Percentiles rank a stretch among this genome's conserved stretches.
Evolutionary conservation across 208 protist genomes (phyloP).

Genomic region (Strigomonas galati): DNA sequence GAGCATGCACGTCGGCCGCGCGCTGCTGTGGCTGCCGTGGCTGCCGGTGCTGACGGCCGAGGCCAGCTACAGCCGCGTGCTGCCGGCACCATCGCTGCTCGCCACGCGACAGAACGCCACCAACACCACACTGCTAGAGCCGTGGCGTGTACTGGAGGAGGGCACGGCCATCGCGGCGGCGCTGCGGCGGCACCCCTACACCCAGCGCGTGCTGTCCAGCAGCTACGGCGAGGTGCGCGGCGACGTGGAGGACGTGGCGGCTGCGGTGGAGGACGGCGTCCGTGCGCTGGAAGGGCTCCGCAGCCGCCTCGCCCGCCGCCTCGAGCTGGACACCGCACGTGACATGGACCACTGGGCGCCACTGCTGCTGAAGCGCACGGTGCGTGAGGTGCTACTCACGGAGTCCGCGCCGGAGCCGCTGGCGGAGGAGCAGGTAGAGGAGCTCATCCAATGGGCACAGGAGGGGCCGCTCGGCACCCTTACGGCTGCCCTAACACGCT

Average conservation of each 20-base stretch:
- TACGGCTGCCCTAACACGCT: constrained; percentile 37
- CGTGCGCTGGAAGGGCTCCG: constrained; percentile 59
- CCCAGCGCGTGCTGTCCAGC: constrained; percentile 51
- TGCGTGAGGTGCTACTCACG: constrained; percentile 48
- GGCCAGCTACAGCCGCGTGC: constrained; percentile 23
- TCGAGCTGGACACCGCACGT: constrained; percentile 53
- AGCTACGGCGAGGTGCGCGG: constrained; percentile 62
- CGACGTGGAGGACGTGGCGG: constrained; percentile 44
- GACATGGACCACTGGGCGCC: constrained; percentile 47
- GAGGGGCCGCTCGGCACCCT: constrained; percentile 15
- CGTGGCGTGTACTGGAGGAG: constrained; percentile 43
- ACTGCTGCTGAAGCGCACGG: constrained; percentile 33
- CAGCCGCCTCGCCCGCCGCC: constrained; percentile 50
- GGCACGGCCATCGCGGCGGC: constrained; percentile 24
- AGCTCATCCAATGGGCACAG: constrained; percentile 33
- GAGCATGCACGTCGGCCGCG: constrained; percentile 42
- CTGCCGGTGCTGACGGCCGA: constrained; percentile 44
- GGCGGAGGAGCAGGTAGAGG: constrained; percentile 13
- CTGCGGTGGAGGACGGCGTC: constrained; percentile 28
- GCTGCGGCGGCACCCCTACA: constrained; percentile 35
- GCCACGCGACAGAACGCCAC: constrained; percentile 18
- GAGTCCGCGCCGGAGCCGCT: constrained; percentile 27
- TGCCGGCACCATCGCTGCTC: constrained; percentile 43
- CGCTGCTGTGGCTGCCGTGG: constrained; percentile 58
- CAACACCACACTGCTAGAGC: constrained; percentile 34